phyloP scores from a whole-genome alignment of 257 asterid species.

The Nicotiana tomentosiformis region DNA sequence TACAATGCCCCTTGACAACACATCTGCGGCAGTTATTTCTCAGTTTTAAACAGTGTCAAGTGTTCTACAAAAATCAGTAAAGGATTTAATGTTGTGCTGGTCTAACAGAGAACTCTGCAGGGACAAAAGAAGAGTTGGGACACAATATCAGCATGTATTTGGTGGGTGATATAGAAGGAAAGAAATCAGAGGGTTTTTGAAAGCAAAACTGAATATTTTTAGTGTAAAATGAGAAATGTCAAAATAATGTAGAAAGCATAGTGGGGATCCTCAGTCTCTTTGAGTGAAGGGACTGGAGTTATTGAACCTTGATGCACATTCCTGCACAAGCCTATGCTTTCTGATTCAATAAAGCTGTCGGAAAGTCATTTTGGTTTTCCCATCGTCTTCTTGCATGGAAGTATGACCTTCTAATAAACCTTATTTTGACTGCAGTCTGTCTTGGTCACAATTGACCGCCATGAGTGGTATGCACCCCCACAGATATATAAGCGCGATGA shows the following conservation, averaged over 20 bases:
- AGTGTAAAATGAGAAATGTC: background rate
- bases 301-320: slow-evolving; percentile 2
- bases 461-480: slow-evolving; percentile 98
- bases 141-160: background rate
- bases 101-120: background rate
- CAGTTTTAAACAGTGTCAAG: background rate
- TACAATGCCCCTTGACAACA: background rate
- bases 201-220: background rate
- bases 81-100: background rate
- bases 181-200: background rate
- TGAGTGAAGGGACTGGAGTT: slow-evolving; percentile 1
- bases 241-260: background rate
- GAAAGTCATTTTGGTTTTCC: background rate
- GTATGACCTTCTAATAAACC: slow-evolving; percentile 1
- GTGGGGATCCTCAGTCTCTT: background rate
- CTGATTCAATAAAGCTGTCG: slow-evolving; percentile 1
- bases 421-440: slow-evolving; percentile 68
- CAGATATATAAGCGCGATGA: slow-evolving; percentile 82
- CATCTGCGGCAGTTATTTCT: background rate
- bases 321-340: background rate
- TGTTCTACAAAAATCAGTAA: background rate
- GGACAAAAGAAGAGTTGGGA: background rate
- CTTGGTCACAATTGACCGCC: slow-evolving; percentile 92
- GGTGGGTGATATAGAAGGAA: slow-evolving; percentile 1
- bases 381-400: background rate